Conservation (phyloP, 2,329 filamentous ascomycete genomes). For the Nemania diffusa region DNA sequence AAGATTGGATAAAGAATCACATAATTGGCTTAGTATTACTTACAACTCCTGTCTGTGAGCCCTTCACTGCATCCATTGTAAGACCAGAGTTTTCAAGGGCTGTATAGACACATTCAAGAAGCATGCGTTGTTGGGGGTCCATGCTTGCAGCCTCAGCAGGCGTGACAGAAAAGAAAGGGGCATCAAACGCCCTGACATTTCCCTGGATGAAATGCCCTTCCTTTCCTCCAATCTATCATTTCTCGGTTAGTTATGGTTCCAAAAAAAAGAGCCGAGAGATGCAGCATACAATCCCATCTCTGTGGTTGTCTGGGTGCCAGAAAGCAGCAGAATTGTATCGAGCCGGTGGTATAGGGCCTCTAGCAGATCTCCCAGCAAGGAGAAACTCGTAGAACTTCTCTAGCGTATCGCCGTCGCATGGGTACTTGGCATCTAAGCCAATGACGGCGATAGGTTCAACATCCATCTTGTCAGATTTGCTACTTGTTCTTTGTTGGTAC, state of each 20-base stretch:
- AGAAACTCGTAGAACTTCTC: conserved; percentile 32
- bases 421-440: conserved; percentile 22
- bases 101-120: conserved; percentile 24
- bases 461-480: conserved; percentile 10
- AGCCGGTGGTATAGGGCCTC: conserved; percentile 9
- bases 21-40: background rate
- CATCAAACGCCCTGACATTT: conserved; percentile 28
- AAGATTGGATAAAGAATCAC: background rate
- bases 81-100: conserved; percentile 23
- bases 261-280: background rate
- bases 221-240: conserved; percentile 20
- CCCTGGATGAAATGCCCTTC: conserved; percentile 25
- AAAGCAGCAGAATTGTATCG: conserved; percentile 28
- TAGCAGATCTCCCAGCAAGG: conserved; percentile 22
- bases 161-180: conserved; percentile 26
- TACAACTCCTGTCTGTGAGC: conserved; percentile 3
- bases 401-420: conserved; percentile 25
- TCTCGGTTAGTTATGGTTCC: background rate
- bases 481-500: background rate
- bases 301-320: conserved; percentile 28
- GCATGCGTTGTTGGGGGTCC: conserved; percentile 30
- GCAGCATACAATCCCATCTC: conserved; percentile 22
- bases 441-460: conserved; percentile 32
- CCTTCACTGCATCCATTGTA: conserved; percentile 16
- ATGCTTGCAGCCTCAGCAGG: conserved; percentile 19